phyloP scores from a whole-genome alignment of 169 alveolate species.

The Eimeria maxima region DNA sequence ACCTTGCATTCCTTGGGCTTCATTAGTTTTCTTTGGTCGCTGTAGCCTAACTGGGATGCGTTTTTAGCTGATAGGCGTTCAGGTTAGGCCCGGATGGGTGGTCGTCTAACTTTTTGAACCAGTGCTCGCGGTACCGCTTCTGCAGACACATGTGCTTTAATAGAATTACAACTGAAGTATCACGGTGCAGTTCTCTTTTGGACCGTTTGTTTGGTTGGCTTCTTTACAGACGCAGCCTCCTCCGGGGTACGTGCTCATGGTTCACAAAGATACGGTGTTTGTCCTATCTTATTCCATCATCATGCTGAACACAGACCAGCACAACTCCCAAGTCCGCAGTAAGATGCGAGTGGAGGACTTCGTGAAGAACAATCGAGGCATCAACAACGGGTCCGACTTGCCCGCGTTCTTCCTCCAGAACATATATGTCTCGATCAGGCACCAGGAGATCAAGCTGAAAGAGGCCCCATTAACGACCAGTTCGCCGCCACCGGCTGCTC shows the following conservation, averaged over 20 bases:
- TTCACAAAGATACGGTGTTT: conserved; percentile 91
- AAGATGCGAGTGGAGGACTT: conserved; percentile 94
- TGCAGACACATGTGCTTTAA: neutral
- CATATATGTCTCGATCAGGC: conserved; percentile 88
- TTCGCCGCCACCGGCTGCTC: conserved; percentile 49
- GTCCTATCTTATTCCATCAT: conserved; percentile 94
- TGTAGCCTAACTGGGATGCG: neutral
- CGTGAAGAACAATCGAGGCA: conserved; percentile 93
- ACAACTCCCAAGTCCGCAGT: conserved; percentile 92
- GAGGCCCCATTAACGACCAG: conserved; percentile 23
- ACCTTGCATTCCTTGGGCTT: neutral
- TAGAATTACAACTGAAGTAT: neutral
- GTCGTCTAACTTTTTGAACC: neutral
- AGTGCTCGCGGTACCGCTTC: neutral
- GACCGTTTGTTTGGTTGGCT: neutral
- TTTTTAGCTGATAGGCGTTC: neutral
- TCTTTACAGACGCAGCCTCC: conserved; percentile 41
- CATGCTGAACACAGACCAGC: conserved; percentile 96
- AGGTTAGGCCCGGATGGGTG: neutral
- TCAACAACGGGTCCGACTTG: conserved; percentile 93
- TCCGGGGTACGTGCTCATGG: conserved; percentile 65
- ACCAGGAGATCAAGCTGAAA: conserved; percentile 85
- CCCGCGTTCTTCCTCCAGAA: conserved; percentile 88
- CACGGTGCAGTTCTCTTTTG: neutral
- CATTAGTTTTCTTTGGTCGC: neutral